Percentiles rank a stretch among this genome's conserved stretches.
These are phyloP conservation scores for Hypholoma fasciculare DNA, from an alignment of 768 basidiomycete genomes.

Conservation along the genomic window DNA sequence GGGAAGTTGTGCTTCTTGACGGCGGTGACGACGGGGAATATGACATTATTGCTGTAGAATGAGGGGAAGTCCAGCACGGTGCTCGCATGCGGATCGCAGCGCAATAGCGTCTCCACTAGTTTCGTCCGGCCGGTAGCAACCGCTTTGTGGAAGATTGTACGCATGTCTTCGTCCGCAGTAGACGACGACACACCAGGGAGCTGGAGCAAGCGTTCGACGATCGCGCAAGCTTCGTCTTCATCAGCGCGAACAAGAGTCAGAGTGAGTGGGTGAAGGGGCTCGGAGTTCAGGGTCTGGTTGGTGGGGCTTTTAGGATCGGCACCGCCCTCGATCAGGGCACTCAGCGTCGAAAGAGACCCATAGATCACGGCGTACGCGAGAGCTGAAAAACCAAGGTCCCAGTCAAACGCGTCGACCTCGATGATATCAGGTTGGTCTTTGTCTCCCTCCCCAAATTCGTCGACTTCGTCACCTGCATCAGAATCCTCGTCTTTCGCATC, in stretches of 20 bases:
- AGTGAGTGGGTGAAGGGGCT: slow-evolving; percentile 36
- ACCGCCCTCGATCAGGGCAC: slow-evolving; percentile 45
- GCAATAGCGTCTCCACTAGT: slow-evolving; percentile 40
- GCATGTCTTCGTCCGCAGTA: slow-evolving; percentile 34
- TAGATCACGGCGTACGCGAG: slow-evolving; percentile 51
- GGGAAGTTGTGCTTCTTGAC: slow-evolving; percentile 33
- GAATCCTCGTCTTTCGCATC: neutral
- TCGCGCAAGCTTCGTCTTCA: slow-evolving; percentile 37
- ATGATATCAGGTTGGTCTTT: slow-evolving; percentile 53
- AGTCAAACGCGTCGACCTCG: slow-evolving; percentile 53
- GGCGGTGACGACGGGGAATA: slow-evolving; percentile 39
- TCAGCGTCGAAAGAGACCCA: slow-evolving; percentile 43
- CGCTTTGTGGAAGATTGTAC: slow-evolving; percentile 42
- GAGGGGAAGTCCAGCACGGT: slow-evolving; percentile 39
- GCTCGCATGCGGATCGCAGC: slow-evolving; percentile 39
- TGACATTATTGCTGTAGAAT: slow-evolving; percentile 22
- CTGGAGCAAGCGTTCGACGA: slow-evolving; percentile 40
- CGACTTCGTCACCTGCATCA: slow-evolving; percentile 10
- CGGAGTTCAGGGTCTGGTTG: slow-evolving; percentile 23
- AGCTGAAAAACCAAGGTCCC: slow-evolving; percentile 58
- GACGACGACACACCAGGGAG: slow-evolving; percentile 40
- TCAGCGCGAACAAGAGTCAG: slow-evolving; percentile 40
- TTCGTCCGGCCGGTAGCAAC: slow-evolving; percentile 35
- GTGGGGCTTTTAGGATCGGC: slow-evolving; percentile 42
- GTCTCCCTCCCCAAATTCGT: slow-evolving; percentile 48